Conservation (phyloP, 176 grass and related monocot genomes). For the Aegilops longissima region DNA sequence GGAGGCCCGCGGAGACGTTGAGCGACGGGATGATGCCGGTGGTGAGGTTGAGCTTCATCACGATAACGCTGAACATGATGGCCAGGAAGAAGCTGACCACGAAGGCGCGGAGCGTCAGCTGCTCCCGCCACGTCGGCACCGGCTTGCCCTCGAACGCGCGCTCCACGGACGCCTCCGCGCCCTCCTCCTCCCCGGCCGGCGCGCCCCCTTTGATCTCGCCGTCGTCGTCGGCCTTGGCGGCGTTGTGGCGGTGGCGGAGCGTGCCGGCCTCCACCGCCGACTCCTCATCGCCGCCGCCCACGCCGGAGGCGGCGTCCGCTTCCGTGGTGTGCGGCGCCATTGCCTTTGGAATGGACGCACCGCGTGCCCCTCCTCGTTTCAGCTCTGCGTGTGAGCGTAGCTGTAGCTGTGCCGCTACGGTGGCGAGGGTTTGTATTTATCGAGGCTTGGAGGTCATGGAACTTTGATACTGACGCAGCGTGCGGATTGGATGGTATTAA, state of each 20-base stretch:
- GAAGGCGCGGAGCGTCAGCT: constrained; percentile 73
- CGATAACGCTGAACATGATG: constrained; percentile 71
- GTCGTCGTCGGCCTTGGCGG: not conserved
- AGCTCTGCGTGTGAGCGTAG: not conserved
- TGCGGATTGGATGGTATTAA: not conserved
- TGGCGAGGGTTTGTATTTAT: not conserved
- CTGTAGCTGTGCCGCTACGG: not conserved
- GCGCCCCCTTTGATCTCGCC: not conserved
- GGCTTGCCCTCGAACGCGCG: constrained; percentile 36
- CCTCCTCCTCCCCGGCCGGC: not conserved
- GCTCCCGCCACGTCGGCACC: constrained; percentile 71
- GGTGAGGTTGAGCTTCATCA: constrained; percentile 87
- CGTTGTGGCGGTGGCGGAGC: constrained; percentile 46
- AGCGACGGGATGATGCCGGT: constrained; percentile 87
- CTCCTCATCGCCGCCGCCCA: constrained; percentile 23
- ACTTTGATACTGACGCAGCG: not conserved
- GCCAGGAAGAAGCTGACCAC: constrained; percentile 69
- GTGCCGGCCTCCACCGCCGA: constrained; percentile 24
- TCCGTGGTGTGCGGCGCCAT: constrained; percentile 32
- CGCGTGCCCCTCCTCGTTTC: not conserved
- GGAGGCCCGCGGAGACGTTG: constrained; percentile 78
- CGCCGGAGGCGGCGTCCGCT: not conserved
- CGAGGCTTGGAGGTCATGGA: not conserved
- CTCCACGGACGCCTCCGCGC: constrained; percentile 43
- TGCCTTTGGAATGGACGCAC: constrained; percentile 10